Conservation (phyloP, 1,284 basidiomycete genomes). For the Trichosporon asahii region DNA sequence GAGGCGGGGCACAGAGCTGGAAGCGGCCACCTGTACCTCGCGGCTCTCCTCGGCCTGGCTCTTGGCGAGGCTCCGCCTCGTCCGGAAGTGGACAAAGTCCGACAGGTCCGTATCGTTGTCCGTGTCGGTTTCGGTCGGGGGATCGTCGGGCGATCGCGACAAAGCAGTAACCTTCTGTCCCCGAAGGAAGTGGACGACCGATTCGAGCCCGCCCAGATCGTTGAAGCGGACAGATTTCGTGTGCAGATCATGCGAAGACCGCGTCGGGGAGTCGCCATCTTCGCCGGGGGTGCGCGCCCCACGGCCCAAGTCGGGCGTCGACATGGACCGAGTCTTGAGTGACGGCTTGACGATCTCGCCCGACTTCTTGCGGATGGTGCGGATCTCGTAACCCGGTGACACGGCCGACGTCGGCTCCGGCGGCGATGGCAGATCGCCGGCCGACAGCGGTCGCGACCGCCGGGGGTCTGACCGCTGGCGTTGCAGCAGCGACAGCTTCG, state of each 20-base stretch:
- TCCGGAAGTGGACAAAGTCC: conserved; percentile 51
- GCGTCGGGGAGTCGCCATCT: conserved; percentile 14
- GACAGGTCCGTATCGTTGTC: conserved; percentile 47
- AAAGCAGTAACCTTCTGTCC: conserved; percentile 51
- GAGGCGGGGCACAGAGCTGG: conserved; percentile 44
- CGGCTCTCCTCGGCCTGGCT: conserved; percentile 27
- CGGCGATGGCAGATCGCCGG: conserved; percentile 12
- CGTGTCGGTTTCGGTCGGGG: conserved; percentile 46
- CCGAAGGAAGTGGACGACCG: conserved; percentile 50
- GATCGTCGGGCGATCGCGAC: conserved; percentile 43
- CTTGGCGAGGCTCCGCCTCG: conserved; percentile 38
- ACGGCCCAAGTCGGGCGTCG: conserved; percentile 49
- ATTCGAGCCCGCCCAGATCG: conserved; percentile 41
- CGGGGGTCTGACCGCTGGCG: background rate
- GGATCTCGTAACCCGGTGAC: conserved; percentile 19
- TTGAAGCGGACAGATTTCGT: conserved; percentile 51
- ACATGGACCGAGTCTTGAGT: conserved; percentile 50
- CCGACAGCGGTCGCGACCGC: background rate
- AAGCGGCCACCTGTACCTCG: conserved; percentile 37
- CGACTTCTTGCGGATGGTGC: conserved; percentile 52
- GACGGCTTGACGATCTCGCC: conserved; percentile 53
- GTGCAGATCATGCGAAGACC: conserved; percentile 33
- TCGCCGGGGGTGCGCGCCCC: conserved; percentile 22
- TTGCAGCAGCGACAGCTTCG: conserved; percentile 10
- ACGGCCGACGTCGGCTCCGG: background rate